Evolutionary conservation across 768 basidiomycete species (phyloP), one percentile per base, ranked within the genome.

Genomic region (Suillus luteus): DNA sequence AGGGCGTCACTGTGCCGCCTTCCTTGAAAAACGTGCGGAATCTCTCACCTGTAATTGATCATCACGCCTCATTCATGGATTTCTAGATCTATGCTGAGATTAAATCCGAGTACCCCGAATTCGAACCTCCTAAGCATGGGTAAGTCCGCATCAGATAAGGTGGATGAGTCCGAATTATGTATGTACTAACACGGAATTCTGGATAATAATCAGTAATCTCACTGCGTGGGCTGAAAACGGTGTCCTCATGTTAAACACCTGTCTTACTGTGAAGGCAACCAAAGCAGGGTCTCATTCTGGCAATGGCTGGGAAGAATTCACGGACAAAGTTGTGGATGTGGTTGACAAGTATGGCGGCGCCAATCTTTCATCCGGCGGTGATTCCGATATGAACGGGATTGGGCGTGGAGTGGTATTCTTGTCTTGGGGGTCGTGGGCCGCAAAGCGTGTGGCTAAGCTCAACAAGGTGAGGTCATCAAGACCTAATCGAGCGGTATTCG

Each of bases 271-370:
- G 44, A 84, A 86, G 61, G 90, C 91, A 0, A 83, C 83, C 62
- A 69, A 83, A 62, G 86, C 96, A 19, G 91, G 85, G 43, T 95
- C 94, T 59, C 96, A 97, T 76, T 84, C 88, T 46, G 85, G 86
- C 69, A 88, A 83, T 75, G 96, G 96, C 62, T 97, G 96, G 96
- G 94, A 97, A 74, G 76, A 83, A 59, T 97, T 96, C 73, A 97
- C 95, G 5, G 92, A 85, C 68, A 83, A 90, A 66, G 89, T 96
- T 64, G 79, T 96, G 63, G 85, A 89, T 66, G 83, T 88, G 64
- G 88, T 95, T 66, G 85, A 92, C 74, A 85, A 81, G 72, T 91
- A 89, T 76, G 88, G 89, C 63, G 86, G 92, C 67, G 85, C 90
- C 60, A 90, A 89, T 73, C 80, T 92, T 57, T 77, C 82, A 33